phyloP scores from a whole-genome alignment of 2,329 filamentous ascomycete species.

The Scytalidium sp. region DNA sequence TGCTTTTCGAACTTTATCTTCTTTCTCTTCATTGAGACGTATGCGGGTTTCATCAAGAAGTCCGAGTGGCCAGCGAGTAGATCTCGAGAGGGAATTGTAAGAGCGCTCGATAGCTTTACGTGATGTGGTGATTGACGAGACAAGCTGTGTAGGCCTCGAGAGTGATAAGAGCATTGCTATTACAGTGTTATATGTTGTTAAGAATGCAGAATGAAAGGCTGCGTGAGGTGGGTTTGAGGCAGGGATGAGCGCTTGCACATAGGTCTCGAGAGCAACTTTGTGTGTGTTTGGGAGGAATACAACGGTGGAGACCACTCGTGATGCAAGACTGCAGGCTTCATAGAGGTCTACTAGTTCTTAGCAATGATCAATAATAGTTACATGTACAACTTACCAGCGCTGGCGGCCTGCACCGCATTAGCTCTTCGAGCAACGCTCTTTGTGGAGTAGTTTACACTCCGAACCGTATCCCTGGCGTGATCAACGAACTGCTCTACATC shows the following conservation, averaged over 20 bases:
- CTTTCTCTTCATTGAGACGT: conserved; percentile 78
- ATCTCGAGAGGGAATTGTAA: conserved; percentile 69
- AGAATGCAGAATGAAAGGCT: conserved; percentile 71
- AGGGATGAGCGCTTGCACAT: conserved; percentile 62
- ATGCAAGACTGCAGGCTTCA: conserved; percentile 58
- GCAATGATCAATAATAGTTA: conserved; percentile 11
- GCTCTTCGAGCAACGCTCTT: conserved; percentile 78
- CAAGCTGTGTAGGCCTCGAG: conserved; percentile 73
- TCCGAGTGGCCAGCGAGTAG: conserved; percentile 75
- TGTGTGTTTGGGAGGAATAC: conserved; percentile 68
- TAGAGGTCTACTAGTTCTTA: conserved; percentile 55
- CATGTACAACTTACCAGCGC: conserved; percentile 48
- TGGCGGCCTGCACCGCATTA: conserved; percentile 67
- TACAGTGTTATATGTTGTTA: conserved; percentile 80
- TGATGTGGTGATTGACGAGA: conserved; percentile 70
- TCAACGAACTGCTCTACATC: conserved; percentile 93
- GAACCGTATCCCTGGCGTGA: conserved; percentile 85
- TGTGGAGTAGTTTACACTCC: conserved; percentile 78
- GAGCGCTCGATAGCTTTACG: conserved; percentile 77
- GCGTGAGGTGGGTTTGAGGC: conserved; percentile 71
- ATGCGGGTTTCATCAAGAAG: conserved; percentile 85
- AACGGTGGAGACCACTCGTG: conserved; percentile 50
- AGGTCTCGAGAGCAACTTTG: conserved; percentile 68
- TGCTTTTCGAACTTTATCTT: conserved; percentile 71
- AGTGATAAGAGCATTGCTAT: conserved; percentile 78